These are phyloP conservation scores for Dalechampia spathulata DNA, from an alignment of 441 rosid genomes.

Conservation along the genomic window DNA sequence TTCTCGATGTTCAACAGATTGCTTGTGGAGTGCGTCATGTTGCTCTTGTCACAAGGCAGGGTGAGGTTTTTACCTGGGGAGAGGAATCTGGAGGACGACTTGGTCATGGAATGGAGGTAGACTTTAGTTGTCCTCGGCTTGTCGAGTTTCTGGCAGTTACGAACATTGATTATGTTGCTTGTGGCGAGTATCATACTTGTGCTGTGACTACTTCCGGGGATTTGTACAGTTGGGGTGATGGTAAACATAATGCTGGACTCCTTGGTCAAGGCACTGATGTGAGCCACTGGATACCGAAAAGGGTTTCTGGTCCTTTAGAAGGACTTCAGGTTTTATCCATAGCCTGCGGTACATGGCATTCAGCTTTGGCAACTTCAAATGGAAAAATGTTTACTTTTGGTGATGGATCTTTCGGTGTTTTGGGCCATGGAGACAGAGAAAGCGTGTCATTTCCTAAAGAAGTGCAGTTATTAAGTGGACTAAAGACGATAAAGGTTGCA, in stretches of 20 bases:
- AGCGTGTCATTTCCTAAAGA: slow-evolving; percentile 65
- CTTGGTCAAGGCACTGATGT: slow-evolving; percentile 84
- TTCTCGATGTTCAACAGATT: slow-evolving; percentile 93
- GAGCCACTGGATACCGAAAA: slow-evolving; percentile 91
- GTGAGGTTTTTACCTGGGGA: slow-evolving; percentile 95
- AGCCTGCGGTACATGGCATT: slow-evolving; percentile 92
- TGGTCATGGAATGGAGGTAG: slow-evolving; percentile 71
- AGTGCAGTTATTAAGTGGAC: slow-evolving; percentile 59
- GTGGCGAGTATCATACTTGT: slow-evolving; percentile 83
- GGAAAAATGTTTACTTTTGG: slow-evolving; percentile 89
- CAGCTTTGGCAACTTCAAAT: slow-evolving; percentile 65
- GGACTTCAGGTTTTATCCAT: slow-evolving; percentile 80
- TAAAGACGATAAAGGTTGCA: slow-evolving; percentile 75
- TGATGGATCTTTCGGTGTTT: slow-evolving; percentile 72
- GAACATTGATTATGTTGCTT: slow-evolving; percentile 62
- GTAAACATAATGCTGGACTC: slow-evolving; percentile 62
- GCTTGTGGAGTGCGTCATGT: slow-evolving; percentile 71
- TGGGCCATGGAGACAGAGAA: slow-evolving; percentile 81
- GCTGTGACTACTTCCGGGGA: slow-evolving; percentile 74
- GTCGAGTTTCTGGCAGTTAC: slow-evolving; percentile 74
- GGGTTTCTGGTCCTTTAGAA: slow-evolving; percentile 75
- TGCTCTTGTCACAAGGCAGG: slow-evolving; percentile 89
- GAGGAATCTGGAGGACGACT: slow-evolving; percentile 94
- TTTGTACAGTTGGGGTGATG: slow-evolving; percentile 91
- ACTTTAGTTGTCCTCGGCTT: slow-evolving; percentile 62